These are phyloP conservation scores for Vanrija sp. DNA, from an alignment of 1,284 basidiomycete species.

Conservation along the genomic window DNA sequence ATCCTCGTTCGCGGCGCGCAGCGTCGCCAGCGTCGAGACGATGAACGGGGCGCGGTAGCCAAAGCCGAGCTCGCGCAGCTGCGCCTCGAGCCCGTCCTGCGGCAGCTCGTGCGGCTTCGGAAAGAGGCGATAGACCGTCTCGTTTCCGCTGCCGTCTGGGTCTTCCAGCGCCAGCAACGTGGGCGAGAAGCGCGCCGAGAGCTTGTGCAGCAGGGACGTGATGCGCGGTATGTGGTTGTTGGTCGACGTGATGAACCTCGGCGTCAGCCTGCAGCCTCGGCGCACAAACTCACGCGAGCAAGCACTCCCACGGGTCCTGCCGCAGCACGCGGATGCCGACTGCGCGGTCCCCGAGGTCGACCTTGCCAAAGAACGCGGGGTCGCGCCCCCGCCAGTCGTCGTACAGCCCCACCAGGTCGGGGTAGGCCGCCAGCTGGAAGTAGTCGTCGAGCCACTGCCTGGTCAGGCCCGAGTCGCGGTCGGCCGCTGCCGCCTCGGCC, in stretches of 20 bases:
- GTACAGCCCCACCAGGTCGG: constrained; percentile 58
- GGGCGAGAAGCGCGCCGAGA: constrained; percentile 63
- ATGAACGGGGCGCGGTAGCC: constrained; percentile 93
- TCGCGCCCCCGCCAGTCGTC: constrained; percentile 70
- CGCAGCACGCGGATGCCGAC: constrained; percentile 64
- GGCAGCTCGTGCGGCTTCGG: constrained; percentile 68
- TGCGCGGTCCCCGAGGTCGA: constrained; percentile 57
- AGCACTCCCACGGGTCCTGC: constrained; percentile 94
- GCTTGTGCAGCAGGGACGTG: constrained; percentile 75
- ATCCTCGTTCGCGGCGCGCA: constrained; percentile 45
- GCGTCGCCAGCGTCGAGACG: constrained; percentile 72
- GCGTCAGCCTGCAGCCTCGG: background rate
- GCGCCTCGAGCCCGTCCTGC: constrained; percentile 57
- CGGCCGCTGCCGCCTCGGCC: constrained; percentile 18
- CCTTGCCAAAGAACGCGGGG: constrained; percentile 62
- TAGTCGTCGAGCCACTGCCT: constrained; percentile 76
- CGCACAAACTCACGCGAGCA: constrained; percentile 67
- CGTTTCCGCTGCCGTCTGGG: constrained; percentile 7
- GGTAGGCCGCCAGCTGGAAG: constrained; percentile 63
- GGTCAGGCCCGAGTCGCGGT: constrained; percentile 60
- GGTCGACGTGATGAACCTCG: constrained; percentile 93
- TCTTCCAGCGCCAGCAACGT: constrained; percentile 52
- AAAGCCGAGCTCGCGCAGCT: constrained; percentile 79
- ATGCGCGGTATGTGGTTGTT: constrained; percentile 96
- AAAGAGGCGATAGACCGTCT: constrained; percentile 70